Conservation (phyloP, 495 filamentous ascomycete species). For the Aspergillus olivimuriae region DNA sequence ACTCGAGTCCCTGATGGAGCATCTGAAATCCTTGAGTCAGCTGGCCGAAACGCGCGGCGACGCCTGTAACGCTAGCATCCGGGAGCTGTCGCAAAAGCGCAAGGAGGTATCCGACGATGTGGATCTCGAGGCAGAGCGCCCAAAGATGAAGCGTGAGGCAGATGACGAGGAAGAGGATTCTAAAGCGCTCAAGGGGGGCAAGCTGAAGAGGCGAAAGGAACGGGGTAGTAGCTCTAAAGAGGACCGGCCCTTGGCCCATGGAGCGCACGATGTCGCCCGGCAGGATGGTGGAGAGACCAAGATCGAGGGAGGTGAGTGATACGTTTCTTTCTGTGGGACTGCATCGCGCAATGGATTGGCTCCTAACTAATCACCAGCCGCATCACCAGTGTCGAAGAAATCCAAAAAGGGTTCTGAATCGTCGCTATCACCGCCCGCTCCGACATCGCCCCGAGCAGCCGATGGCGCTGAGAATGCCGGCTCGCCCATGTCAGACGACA, state of each 20-base stretch:
- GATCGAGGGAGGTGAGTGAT: slow-evolving; percentile 54
- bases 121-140: slow-evolving; percentile 39
- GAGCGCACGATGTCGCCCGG: slow-evolving; percentile 57
- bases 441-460: slow-evolving; percentile 47
- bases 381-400: slow-evolving; percentile 42
- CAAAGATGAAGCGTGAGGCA: slow-evolving; percentile 45
- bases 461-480: slow-evolving; percentile 37
- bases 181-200: slow-evolving; percentile 36
- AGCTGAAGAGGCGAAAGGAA: slow-evolving; percentile 49
- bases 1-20: slow-evolving; percentile 59
- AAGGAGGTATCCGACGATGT: slow-evolving; percentile 53
- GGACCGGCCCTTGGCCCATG: slow-evolving; percentile 54
- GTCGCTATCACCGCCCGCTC: slow-evolving; percentile 46
- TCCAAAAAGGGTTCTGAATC: slow-evolving; percentile 52
- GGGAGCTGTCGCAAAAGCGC: slow-evolving; percentile 57
- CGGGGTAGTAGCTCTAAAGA: slow-evolving; percentile 41
- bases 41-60: slow-evolving; percentile 57
- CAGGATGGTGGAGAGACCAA: slow-evolving; percentile 57
- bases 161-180: slow-evolving; percentile 50
- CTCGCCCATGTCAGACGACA: slow-evolving; percentile 51
- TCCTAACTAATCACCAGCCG: slow-evolving; percentile 17
- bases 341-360: no score
- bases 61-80: slow-evolving; percentile 66
- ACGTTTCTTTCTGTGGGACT: not conserved
- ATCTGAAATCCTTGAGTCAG: slow-evolving; percentile 58